Evolutionary conservation across 768 basidiomycete genomes (phyloP).

Genomic region (Trametes punicea): DNA sequence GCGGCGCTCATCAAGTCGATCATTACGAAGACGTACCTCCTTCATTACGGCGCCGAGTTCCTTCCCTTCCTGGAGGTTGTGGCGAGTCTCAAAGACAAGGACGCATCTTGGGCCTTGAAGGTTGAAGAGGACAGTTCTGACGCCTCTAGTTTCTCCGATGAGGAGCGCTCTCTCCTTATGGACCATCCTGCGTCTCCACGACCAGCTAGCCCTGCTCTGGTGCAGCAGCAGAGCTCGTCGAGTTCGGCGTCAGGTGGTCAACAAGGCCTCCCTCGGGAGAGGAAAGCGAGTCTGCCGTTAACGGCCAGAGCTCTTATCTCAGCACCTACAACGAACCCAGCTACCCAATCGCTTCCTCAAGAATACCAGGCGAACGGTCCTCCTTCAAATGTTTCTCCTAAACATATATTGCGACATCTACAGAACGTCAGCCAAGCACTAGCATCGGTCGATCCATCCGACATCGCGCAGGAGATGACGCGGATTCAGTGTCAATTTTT

Average conservation of each 20-base stretch:
- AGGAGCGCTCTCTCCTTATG: constrained; percentile 40
- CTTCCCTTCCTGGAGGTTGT: constrained; percentile 75
- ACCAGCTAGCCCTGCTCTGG: constrained; percentile 17
- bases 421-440: constrained; percentile 56
- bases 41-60: constrained; percentile 83
- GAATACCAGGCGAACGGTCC: constrained; percentile 22
- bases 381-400: constrained; percentile 43
- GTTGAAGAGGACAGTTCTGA: constrained; percentile 67
- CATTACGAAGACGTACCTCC: constrained; percentile 72
- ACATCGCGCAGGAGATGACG: constrained; percentile 86
- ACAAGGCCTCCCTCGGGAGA: constrained; percentile 42
- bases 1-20: constrained; percentile 76
- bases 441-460: constrained; percentile 51
- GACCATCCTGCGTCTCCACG: constrained; percentile 18
- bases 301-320: constrained; percentile 42
- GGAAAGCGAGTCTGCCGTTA: constrained; percentile 67
- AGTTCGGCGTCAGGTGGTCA: background rate
- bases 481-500: constrained; percentile 68
- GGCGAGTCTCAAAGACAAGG: constrained; percentile 60
- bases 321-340: background rate
- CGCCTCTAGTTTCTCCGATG: constrained; percentile 49
- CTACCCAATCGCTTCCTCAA: constrained; percentile 21
- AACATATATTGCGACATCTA: constrained; percentile 63
- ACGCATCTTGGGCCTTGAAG: constrained; percentile 73
- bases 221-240: background rate